Base-by-base conservation (phyloP, 2,329 filamentous ascomycete species). In the Magnaporthales sp. region DNA sequence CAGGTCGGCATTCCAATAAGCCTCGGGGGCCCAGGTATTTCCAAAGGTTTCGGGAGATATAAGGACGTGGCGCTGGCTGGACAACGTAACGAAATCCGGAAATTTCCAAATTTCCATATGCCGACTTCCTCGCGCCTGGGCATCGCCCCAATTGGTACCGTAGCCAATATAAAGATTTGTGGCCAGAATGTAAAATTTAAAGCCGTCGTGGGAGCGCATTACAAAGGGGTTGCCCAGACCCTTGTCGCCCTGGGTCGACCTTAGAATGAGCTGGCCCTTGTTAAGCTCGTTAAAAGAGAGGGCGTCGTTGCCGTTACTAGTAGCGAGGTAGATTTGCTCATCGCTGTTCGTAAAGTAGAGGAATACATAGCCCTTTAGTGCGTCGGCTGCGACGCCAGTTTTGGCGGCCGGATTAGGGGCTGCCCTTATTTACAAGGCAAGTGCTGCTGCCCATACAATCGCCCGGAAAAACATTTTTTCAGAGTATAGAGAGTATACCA, bases 281-380 rank as follows among this genome's bases (percentile, higher is more conserved):
- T 80, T 79, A 66, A 80, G 67, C 66, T 78, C 77, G 30, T 70
- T 73, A 77, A 78, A 80, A 54, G 72, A 73, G 8, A 79, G 69
- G 4, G 78, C 78, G 69, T 80, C 75, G 69, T 80, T 80, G 64
- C 78, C 78, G 15, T 77, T 74, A 68, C 75, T 78, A 24, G 77
- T 77, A 6, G 78, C 76, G 6, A 80, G 72, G 67, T 74, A 79
- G 54, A 80, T 79, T 46, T 80, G 67, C 56, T 66, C 64, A 31
- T 60, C 64, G 70, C 78, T 79, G 8, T 77, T 78, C 0, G 80
- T 83, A 70, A 85, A 85, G 70, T 84, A 85, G 0, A 79, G 77
- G 67, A 85, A 84, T 0, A 79, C 79, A 67, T 85, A 85, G 6
- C 80, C 82, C 58, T 80, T 77, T 26, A 77, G 75, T 0, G 74